These are phyloP conservation scores for Trypanosoma grayi DNA, from an alignment of 208 protist genomes.

Conservation along the genomic window DNA sequence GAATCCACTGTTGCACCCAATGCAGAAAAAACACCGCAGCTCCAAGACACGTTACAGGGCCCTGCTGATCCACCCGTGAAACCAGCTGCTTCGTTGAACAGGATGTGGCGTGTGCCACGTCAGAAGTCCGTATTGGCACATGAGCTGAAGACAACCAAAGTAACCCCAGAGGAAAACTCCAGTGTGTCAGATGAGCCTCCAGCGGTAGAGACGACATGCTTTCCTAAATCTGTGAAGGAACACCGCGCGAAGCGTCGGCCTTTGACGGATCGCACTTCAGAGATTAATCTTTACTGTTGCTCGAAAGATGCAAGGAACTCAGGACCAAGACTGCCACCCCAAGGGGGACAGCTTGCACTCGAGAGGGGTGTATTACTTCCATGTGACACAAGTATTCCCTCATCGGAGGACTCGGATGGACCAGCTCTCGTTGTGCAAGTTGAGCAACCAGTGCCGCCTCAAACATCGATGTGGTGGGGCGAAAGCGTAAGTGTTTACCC, in stretches of 20 bases:
- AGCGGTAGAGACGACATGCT: background rate
- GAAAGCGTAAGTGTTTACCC: background rate
- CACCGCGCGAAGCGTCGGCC: background rate
- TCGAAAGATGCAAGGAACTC: no score
- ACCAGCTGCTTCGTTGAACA: no score
- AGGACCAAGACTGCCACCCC: no score
- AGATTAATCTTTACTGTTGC: no score
- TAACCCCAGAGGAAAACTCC: background rate
- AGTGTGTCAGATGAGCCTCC: background rate
- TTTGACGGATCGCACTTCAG: slow-evolving; percentile 12
- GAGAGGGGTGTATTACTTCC: background rate
- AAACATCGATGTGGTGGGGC: slow-evolving; percentile 1
- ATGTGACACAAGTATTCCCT: slow-evolving; percentile 3
- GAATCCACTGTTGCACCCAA: background rate
- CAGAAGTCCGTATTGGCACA: background rate
- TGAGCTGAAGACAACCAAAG: background rate
- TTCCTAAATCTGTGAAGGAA: background rate
- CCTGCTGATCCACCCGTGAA: background rate
- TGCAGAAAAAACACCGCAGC: background rate
- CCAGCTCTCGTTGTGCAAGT: slow-evolving; percentile 14
- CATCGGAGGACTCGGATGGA: slow-evolving; percentile 13
- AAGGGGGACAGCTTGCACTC: background rate
- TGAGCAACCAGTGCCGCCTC: background rate
- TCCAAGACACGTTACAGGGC: background rate
- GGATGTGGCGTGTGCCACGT: background rate